Conservation (phyloP, 805 yeast species). For the Sungouiella thailandica region DNA sequence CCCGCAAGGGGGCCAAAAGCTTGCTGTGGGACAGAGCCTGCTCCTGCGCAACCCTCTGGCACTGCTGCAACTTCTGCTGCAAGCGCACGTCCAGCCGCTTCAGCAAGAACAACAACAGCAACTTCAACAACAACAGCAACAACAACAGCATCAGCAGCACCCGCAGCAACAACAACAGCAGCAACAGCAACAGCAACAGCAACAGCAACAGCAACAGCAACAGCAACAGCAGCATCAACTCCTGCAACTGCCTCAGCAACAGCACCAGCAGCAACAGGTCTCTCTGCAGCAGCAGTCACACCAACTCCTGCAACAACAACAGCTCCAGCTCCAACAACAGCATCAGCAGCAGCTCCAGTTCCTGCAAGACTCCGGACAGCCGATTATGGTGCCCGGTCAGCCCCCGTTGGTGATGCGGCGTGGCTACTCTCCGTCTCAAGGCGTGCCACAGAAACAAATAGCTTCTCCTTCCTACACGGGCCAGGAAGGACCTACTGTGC, state of each 20-base stretch:
- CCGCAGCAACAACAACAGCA: not conserved
- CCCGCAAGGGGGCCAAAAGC: not conserved
- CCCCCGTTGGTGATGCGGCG: not conserved
- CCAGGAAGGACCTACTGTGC: no score
- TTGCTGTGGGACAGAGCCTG: no score
- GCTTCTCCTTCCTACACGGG: no score
- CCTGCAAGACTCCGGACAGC: not conserved
- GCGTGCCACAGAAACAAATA: no score
- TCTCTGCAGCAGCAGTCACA: slow-evolving; percentile 3
- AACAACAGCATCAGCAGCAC: not conserved
- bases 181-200: not conserved
- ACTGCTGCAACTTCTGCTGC: no score
- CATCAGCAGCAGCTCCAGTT: not conserved
- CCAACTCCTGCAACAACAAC: slow-evolving; percentile 1
- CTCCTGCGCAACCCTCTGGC: no score
- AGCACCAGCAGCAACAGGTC: slow-evolving; percentile 2
- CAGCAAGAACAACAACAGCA: slow-evolving; percentile 1
- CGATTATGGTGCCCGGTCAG: slow-evolving; percentile 1
- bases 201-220: not conserved
- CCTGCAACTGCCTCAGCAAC: not conserved
- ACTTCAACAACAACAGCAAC: not conserved
- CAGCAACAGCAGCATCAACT: not conserved
- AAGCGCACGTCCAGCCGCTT: not conserved
- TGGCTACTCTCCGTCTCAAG: no score
- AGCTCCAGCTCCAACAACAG: not conserved